Evolutionary conservation across 352 stramenopile genomes (phyloP).

Genomic region (Globisporangium lucens): DNA sequence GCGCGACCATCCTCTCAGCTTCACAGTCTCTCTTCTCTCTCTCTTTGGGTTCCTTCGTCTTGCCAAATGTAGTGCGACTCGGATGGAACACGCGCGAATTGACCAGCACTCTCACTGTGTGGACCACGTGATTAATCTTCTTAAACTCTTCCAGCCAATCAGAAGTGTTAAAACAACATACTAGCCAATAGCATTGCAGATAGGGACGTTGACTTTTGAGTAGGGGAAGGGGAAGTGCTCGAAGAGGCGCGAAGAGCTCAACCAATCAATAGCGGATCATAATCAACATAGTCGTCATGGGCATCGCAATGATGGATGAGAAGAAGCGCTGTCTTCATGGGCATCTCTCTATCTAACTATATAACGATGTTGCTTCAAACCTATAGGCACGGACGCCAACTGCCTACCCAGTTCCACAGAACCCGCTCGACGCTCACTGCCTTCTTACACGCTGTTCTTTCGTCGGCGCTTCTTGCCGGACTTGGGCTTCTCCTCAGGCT

Average conservation of each 20-base stretch:
- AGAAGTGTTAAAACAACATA: background rate
- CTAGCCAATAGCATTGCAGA: background rate
- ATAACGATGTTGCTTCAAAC: background rate
- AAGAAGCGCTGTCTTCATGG: background rate
- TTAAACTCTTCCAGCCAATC: background rate
- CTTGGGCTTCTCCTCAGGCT: slow-evolving; percentile 37
- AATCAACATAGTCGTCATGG: background rate
- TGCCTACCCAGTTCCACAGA: background rate
- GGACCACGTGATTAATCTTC: background rate
- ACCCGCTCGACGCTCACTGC: background rate
- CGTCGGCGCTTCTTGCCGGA: slow-evolving; percentile 29
- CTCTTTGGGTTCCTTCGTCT: background rate
- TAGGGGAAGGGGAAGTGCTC: background rate
- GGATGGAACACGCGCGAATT: background rate
- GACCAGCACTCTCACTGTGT: background rate
- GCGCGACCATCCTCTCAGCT: slow-evolving; percentile 22
- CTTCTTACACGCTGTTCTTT: slow-evolving; percentile 27
- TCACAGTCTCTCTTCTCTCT: background rate
- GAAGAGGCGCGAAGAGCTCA: slow-evolving; percentile 3
- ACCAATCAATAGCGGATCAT: background rate
- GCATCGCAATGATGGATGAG: background rate
- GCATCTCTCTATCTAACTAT: slow-evolving; percentile 5
- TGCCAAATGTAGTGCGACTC: slow-evolving; percentile 1
- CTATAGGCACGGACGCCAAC: background rate
- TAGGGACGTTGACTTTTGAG: background rate